Percentiles rank a stretch among this genome's conserved stretches.
These are phyloP conservation scores for Mycena rebaudengoi DNA, from an alignment of 768 basidiomycete genomes.

Conservation along the genomic window DNA sequence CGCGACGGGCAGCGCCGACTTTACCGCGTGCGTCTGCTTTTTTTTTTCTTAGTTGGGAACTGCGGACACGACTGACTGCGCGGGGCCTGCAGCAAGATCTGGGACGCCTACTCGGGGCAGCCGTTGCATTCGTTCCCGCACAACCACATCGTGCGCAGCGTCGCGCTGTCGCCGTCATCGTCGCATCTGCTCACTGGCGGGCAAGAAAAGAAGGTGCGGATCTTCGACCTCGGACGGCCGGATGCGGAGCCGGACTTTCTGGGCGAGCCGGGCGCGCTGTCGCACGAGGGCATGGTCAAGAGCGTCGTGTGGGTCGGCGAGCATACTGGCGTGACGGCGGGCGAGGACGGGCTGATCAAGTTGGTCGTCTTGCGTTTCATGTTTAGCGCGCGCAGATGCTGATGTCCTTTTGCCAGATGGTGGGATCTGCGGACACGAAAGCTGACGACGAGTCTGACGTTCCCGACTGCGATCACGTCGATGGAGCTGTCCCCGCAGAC, in stretches of 20 bases:
- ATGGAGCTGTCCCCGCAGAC: constrained; percentile 92
- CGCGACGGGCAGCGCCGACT: constrained; percentile 94
- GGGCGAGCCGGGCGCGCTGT: constrained; percentile 62
- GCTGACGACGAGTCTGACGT: constrained; percentile 73
- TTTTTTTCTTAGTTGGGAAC: constrained; percentile 12
- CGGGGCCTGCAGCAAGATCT: constrained; percentile 93
- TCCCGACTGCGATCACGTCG: constrained; percentile 85
- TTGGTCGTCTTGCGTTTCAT: constrained; percentile 43
- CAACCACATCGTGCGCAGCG: constrained; percentile 96
- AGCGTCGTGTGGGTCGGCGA: constrained; percentile 95
- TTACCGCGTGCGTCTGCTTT: constrained; percentile 81
- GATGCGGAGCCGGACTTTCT: constrained; percentile 90
- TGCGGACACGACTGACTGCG: too few species aligned
- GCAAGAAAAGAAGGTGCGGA: constrained; percentile 96
- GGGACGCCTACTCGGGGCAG: constrained; percentile 94
- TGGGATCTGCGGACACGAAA: constrained; percentile 91
- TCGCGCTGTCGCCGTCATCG: constrained; percentile 80
- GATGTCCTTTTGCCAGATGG: constrained; percentile 67
- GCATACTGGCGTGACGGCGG: constrained; percentile 86
- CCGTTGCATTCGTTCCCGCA: constrained; percentile 95
- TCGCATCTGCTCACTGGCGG: constrained; percentile 88
- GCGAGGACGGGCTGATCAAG: constrained; percentile 93
- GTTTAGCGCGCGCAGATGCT: neutral
- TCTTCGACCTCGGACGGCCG: constrained; percentile 89
- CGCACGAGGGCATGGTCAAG: constrained; percentile 91